Evolutionary conservation across 371 early-diverging fungal species (phyloP).

Genomic region (Umbelopsis sp.): DNA sequence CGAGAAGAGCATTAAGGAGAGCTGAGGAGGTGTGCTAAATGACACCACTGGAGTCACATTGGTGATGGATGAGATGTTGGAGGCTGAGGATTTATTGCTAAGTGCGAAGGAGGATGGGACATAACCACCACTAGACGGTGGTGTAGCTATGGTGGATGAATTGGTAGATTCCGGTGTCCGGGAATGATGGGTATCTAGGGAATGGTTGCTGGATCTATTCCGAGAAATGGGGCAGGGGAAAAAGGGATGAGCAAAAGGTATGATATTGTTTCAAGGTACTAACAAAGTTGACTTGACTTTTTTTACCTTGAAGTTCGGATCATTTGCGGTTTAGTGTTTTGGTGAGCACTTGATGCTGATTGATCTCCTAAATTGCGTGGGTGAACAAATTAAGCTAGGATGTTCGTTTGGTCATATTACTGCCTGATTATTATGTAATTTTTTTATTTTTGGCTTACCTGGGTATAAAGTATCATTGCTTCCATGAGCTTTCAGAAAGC

Average conservation of each 20-base stretch:
- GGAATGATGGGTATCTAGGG: conserved; percentile 8
- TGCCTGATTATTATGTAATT: too few species aligned
- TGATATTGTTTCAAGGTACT: too few species aligned
- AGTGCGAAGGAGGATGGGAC: neutral
- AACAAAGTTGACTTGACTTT: too few species aligned
- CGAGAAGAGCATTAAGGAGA: conserved; percentile 8
- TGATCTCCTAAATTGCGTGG: neutral
- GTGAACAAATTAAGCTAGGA: neutral
- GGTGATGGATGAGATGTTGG: conserved; percentile 7
- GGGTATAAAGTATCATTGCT: neutral
- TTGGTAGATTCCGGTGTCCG: conserved; percentile 1
- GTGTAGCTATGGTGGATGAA: conserved; percentile 6
- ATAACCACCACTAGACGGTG: neutral
- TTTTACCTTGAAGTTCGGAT: neutral
- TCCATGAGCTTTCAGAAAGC: neutral
- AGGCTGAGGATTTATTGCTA: conserved; percentile 10
- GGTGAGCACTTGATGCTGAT: neutral
- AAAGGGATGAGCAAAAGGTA: too few species aligned
- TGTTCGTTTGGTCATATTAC: neutral
- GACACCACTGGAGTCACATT: conserved; percentile 10
- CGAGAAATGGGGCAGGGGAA: neutral
- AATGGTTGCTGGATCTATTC: conserved; percentile 1
- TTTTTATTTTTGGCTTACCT: neutral
- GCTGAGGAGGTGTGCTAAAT: conserved; percentile 11
- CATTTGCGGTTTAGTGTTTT: conserved; percentile 5